Evolutionary conservation across 23 red algal species (phyloP), one percentile per base, ranked within the genome.

Genomic region (Agarophyton chilense): DNA sequence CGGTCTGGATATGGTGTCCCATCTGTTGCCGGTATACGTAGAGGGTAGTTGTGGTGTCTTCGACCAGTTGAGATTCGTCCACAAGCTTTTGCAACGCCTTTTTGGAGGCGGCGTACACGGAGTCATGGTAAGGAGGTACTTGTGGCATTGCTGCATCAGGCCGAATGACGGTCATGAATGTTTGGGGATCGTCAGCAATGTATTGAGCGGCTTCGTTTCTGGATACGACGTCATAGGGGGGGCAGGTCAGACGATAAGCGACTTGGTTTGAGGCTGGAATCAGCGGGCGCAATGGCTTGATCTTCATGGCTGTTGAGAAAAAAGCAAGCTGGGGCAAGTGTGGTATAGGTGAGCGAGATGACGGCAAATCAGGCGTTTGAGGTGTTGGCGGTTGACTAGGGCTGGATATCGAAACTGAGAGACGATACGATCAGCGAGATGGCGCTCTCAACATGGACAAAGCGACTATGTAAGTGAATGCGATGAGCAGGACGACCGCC

Each of bases 161-260:
- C 61, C 78, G 89, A 19, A 83, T 77, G 61, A 92, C 89, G 35
- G 35, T 19, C 58, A 92, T 76, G 50, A 84, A 83, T 18, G 89
- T 51, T 10, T 66, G 40, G 33, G 87, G 52, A 32, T 65, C 49
- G 18, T 73, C 41, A 1, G 77, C 65, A 0, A 76, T 56, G 38
- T 63, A 72, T 17, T 60, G 17, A 13, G 50, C 40, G 29, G 89
- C 78, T 36, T 92, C 89, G 9, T 44, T 29, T 50, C 18, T 45
- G 29, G 89, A 84, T 14, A 92, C 64, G 34, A 84, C 89, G 29
- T 92, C 89, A 65, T 92, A 92, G 44, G 89, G 89, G n/a, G 89
- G 89, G 61, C 78, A 82, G 42, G 74, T 77, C 17, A 92, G 50
- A 51, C 51, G 38, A 14, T 6, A 33, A 11, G 89, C 89, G 32